phyloP scores from a whole-genome alignment of 148 eudicot species.

The Drosera capensis region DNA sequence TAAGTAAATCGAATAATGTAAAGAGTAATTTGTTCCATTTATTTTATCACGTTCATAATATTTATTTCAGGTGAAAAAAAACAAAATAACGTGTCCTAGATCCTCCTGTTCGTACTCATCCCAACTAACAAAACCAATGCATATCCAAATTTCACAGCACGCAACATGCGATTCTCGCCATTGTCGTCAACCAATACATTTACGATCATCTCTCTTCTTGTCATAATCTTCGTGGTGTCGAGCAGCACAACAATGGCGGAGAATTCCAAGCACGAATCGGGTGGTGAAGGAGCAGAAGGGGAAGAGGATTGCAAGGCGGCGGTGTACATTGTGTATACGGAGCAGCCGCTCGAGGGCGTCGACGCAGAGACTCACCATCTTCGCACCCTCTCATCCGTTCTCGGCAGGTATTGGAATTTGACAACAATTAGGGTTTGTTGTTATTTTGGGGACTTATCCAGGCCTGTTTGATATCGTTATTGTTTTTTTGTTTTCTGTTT shows the following conservation, averaged over 20 bases:
- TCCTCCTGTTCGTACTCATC: no score
- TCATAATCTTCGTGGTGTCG: not conserved
- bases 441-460: no score
- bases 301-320: constrained; percentile 1
- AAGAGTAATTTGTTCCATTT: not conserved
- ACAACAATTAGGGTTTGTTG: not conserved
- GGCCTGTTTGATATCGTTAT: no score
- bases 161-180: no score
- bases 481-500: no score
- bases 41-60: not conserved
- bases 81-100: no score
- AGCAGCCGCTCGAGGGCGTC: constrained; percentile 25
- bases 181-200: no score
- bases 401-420: constrained; percentile 27
- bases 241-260: not conserved
- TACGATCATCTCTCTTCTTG: not conserved
- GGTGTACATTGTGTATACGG: constrained; percentile 67
- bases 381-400: constrained; percentile 34
- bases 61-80: not conserved
- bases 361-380: constrained; percentile 51
- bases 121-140: no score
- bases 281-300: not conserved
- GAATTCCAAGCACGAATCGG: not conserved
- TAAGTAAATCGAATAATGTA: no score
- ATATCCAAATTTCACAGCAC: no score